phyloP scores from a whole-genome alignment of 768 basidiomycete species.

The Psilocybe cubensis region DNA sequence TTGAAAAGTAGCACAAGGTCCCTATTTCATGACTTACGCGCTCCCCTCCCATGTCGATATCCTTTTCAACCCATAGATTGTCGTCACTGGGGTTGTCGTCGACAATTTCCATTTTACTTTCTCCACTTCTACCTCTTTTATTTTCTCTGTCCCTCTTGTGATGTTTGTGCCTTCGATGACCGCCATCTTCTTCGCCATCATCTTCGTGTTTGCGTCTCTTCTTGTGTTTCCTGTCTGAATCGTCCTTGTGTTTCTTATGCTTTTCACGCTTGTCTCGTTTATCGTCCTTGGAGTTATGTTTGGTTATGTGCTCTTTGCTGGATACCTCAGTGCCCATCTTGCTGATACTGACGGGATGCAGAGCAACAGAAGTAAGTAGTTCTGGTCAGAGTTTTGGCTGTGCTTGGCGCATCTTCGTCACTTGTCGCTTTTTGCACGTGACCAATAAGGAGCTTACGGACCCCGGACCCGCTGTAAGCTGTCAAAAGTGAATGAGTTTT shows the following conservation, averaged over 20 bases:
- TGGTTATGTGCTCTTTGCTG: constrained; percentile 29
- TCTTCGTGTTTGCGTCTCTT: constrained; percentile 58
- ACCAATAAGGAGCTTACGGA: background rate
- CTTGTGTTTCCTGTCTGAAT: constrained; percentile 49
- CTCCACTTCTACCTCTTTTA: constrained; percentile 42
- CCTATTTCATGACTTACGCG: constrained; percentile 46
- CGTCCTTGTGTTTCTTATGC: constrained; percentile 31
- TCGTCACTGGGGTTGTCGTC: constrained; percentile 80
- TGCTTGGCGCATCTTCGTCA: constrained; percentile 9
- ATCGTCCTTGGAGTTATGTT: constrained; percentile 28
- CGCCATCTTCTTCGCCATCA: constrained; percentile 38
- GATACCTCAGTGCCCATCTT: constrained; percentile 44
- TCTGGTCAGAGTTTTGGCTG: background rate
- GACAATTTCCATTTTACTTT: constrained; percentile 49
- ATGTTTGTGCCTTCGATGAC: constrained; percentile 47
- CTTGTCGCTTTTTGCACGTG: constrained; percentile 17
- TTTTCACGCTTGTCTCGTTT: constrained; percentile 36
- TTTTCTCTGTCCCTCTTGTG: constrained; percentile 43
- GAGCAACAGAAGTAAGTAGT: background rate
- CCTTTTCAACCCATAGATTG: constrained; percentile 89
- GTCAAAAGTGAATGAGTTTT: background rate
- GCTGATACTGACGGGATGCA: no score
- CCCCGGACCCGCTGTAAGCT: no score
- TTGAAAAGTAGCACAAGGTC: background rate
- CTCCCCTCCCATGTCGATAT: constrained; percentile 78